phyloP scores from a whole-genome alignment of 2,329 filamentous ascomycete genomes.

The Cladosporium sp. region DNA sequence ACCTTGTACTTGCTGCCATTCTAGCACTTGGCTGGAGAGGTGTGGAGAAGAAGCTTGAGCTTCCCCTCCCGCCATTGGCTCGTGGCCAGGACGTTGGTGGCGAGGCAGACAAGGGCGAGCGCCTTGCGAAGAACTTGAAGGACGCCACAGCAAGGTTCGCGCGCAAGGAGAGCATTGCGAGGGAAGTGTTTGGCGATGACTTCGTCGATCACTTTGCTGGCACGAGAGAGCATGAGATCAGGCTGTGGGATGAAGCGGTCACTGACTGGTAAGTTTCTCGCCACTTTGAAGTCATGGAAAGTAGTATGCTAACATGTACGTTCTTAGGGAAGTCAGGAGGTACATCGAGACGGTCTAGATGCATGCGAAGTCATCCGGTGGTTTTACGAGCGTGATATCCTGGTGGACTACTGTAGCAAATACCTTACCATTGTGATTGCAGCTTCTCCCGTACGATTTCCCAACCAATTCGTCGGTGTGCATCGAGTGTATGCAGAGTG shows the following conservation, averaged over 20 bases:
- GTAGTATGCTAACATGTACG: constrained; percentile 13
- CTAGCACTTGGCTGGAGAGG: constrained; percentile 86
- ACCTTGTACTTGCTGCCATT: constrained; percentile 81
- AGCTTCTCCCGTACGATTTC: too few species aligned
- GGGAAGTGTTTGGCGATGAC: constrained; percentile 87
- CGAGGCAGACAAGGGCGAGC: constrained; percentile 63
- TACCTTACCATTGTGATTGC: neutral
- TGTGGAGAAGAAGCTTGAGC: constrained; percentile 84
- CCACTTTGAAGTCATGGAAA: neutral
- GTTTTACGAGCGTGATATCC: neutral
- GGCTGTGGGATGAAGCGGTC: constrained; percentile 90
- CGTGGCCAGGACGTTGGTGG: constrained; percentile 80
- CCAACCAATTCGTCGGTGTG: too few species aligned
- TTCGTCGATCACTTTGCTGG: constrained; percentile 96
- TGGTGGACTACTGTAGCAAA: neutral
- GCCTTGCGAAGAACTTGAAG: constrained; percentile 77
- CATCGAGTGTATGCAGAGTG: too few species aligned
- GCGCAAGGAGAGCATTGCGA: constrained; percentile 74
- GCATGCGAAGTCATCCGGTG: neutral
- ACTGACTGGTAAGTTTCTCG: constrained; percentile 79
- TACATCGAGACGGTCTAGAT: constrained; percentile 36
- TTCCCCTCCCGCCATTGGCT: constrained; percentile 75
- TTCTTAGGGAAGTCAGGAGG: constrained; percentile 33
- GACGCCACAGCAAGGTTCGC: constrained; percentile 80
- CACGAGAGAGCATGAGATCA: constrained; percentile 84